Conservation (phyloP, 148 eudicot species). For the Chenopodium suecicum region DNA sequence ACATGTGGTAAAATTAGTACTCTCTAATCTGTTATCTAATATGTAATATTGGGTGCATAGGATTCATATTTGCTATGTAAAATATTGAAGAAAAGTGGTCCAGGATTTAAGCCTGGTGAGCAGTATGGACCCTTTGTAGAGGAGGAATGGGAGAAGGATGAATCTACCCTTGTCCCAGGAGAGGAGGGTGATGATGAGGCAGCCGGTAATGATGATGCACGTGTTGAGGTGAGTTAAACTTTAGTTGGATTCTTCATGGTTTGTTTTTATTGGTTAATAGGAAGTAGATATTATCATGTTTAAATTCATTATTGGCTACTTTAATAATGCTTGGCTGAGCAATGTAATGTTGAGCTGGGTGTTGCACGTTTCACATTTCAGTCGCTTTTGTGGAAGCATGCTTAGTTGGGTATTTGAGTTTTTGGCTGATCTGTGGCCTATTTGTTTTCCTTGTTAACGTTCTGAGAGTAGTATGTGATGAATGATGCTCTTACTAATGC, state of each 20-base stretch:
- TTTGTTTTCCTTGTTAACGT: neutral
- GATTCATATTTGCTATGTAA: conserved; percentile 76
- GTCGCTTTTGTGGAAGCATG: neutral
- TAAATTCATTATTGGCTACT: neutral
- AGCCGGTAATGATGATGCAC: conserved; percentile 55
- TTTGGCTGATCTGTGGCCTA: neutral
- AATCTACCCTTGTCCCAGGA: conserved; percentile 53
- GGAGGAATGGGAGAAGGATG: conserved; percentile 76
- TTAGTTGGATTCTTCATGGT: neutral
- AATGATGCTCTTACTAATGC: neutral
- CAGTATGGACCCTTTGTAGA: conserved; percentile 83
- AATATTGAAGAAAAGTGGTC: conserved; percentile 81
- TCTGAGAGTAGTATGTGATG: neutral
- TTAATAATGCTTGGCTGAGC: no score
- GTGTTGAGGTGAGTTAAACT: conserved; percentile 45
- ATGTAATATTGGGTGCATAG: conserved; percentile 30
- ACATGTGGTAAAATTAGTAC: conserved; percentile 4
- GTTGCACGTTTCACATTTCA: no score
- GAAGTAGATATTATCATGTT: neutral
- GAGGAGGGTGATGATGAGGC: conserved; percentile 67
- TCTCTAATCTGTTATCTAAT: neutral
- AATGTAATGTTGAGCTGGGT: no score
- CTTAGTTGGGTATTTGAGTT: neutral
- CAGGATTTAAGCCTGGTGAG: conserved; percentile 79
- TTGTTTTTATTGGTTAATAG: neutral